Evolutionary conservation across 106 monocot species (phyloP).

Genomic region (Allium cepa): DNA sequence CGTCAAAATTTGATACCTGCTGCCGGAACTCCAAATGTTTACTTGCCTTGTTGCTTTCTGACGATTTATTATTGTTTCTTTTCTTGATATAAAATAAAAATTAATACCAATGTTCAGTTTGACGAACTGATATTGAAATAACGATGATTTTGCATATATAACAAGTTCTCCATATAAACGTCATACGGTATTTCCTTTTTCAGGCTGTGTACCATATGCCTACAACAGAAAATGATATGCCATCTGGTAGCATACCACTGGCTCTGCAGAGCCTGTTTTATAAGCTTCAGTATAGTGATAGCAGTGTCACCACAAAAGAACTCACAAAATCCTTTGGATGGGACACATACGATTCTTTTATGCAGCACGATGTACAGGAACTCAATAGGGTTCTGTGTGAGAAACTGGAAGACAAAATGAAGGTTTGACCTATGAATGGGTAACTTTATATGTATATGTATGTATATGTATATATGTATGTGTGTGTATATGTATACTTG

Average conservation of each 20-base stretch:
- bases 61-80: too few species aligned
- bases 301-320: slow-evolving; percentile 52
- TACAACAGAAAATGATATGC: slow-evolving; percentile 81
- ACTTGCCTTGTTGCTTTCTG: too few species aligned
- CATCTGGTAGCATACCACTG: slow-evolving; percentile 75
- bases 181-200: neutral
- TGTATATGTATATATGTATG: too few species aligned
- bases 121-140: too few species aligned
- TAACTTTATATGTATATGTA: too few species aligned
- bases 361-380: slow-evolving; percentile 73
- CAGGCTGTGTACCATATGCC: slow-evolving; percentile 95
- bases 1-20: too few species aligned
- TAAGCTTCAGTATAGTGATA: slow-evolving; percentile 61
- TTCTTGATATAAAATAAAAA: too few species aligned
- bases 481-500: too few species aligned
- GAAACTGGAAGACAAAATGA: slow-evolving; percentile 80
- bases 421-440: slow-evolving; percentile 25
- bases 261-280: slow-evolving; percentile 69
- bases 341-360: slow-evolving; percentile 46
- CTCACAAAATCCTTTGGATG: slow-evolving; percentile 43
- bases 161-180: too few species aligned
- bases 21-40: too few species aligned
- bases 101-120: too few species aligned
- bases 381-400: slow-evolving; percentile 70
- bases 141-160: too few species aligned